Base-by-base conservation (phyloP, 257 asterid species). In the Solanum gandarillasii region DNA sequence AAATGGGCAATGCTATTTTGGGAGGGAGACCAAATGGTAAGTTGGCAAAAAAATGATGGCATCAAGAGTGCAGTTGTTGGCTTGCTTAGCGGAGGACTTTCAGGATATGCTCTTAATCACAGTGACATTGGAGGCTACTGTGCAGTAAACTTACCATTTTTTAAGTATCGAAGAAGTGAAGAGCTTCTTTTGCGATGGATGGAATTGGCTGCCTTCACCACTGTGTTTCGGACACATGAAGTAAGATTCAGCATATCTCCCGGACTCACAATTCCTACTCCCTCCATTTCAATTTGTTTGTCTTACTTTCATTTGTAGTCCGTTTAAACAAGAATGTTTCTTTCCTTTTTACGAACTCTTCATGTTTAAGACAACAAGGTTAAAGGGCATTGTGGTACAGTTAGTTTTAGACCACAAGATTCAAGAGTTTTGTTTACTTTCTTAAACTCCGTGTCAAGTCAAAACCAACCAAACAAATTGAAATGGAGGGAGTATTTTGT, bases 1-100 rank as follows among this genome's bases (percentile, higher is more conserved):
- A 94, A 91, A 91, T 95, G 95, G 96, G 98, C 94, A 76, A 94
- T 95, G 91, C 91, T 96, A 35, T 95, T 95, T 74, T 96, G 99
- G 99, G 99, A 96, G 92, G 99, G 99, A 74, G 99, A 96, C 88
- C 99, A 96, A 92, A 96, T 96, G 99, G 98, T 96, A 60, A 96
- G 99, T 86, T 96, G 99, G 99, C 98, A 95, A 90, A 89, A 94
- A n/a, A 95, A 96, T 85, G 99, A 96, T 87, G 99, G 99, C 85
- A 94, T 96, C 88, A 96, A 96, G 90, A 96, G 98, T 90, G 94
- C 99, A 18, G 98, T 96, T 3, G 93, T 94, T 43, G 99, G 99
- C 73, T 90, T 97, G 89, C 94, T 97, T 20, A 95, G 96, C 74
- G 92, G 99, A 87, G 98, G 99, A 9, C 90, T 97, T 83, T 94